Conservation (phyloP, 768 basidiomycete species). For the Cystoderma amianthinum region DNA sequence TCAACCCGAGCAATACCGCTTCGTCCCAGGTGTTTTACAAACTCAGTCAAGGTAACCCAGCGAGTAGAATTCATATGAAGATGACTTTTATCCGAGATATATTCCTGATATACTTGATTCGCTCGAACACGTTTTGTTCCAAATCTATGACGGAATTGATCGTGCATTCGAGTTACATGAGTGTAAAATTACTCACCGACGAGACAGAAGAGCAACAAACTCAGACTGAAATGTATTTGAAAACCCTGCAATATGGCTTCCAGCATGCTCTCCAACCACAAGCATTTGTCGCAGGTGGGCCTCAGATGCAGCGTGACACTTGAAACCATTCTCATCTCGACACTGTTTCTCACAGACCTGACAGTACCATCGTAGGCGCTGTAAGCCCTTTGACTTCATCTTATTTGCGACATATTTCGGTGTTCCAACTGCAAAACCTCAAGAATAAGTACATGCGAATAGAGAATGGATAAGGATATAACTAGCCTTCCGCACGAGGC, state of each 20-base stretch:
- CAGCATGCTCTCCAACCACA: slow-evolving; percentile 91
- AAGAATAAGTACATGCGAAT: background rate
- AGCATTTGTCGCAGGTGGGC: slow-evolving; percentile 95
- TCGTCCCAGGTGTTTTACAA: slow-evolving; percentile 83
- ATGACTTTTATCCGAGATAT: slow-evolving; percentile 89
- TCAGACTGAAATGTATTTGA: slow-evolving; percentile 85
- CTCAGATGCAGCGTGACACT: slow-evolving; percentile 86
- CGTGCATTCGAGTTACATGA: no score
- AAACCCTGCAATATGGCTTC: slow-evolving; percentile 86
- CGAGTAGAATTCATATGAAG: slow-evolving; percentile 98
- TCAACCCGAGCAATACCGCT: slow-evolving; percentile 87
- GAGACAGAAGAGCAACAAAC: slow-evolving; percentile 84
- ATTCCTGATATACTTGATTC: slow-evolving; percentile 96
- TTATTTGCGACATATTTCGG: slow-evolving; percentile 90
- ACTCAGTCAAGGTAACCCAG: slow-evolving; percentile 98
- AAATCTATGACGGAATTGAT: slow-evolving; percentile 60
- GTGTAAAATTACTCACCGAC: slow-evolving; percentile 64
- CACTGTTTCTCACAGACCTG: slow-evolving; percentile 99
- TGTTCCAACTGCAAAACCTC: slow-evolving; percentile 60
- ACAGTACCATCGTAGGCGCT: slow-evolving; percentile 96
- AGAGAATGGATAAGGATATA: background rate
- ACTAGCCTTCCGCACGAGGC: slow-evolving; percentile 78
- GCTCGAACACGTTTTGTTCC: slow-evolving; percentile 93
- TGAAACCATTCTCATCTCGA: slow-evolving; percentile 98
- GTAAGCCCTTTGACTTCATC: slow-evolving; percentile 96